Evolutionary conservation across 257 asterid genomes (phyloP), one percentile per base, ranked within the genome.

Genomic region (Knoxia roxburghii): DNA sequence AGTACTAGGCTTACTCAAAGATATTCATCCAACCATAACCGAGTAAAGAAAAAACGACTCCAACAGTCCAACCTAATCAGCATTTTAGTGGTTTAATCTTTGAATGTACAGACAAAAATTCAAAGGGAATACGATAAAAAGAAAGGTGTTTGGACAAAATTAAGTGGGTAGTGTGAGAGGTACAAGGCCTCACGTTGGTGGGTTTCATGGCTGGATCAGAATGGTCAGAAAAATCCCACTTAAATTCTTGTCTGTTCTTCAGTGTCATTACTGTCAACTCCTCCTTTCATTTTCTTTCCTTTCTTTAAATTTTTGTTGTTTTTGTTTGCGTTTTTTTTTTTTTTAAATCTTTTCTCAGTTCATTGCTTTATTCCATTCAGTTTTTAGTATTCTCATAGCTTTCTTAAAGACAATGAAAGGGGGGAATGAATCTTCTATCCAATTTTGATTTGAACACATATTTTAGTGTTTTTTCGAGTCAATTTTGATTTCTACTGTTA

Each of bases 1-100:
- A 76, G 95, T 90, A 6, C 53, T 93, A 79, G 97, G 96, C 3
- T 75, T 90, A 86, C 73, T 93, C 29, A 93, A 93, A 63, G 99
- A 93, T 58, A 65, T 89, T 65, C 89, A 79, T 67, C 85, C 78
- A 32, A 61, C 78, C 4, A 61, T 72, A 0, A 27, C 53, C 56
- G 74, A 78, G 48, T 48, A n/a, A n/a, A n/a, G n/a, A n/a, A n/a
- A n/a, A n/a, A n/a, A n/a, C n/a, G n/a, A n/a, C n/a, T n/a, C n/a
- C n/a, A n/a, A n/a, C 5, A 5, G 30, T 46, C 65, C 43, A 20
- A 14, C 35, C 1, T n/a, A 2, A 1, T 58, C n/a, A 35, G 18
- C 74, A 45, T 52, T 67, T 1, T 21, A 9, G 48, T 30, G 40
- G 52, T 64, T 23, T 13, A 53, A 9, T 37, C 9, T 3, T 37